These are phyloP conservation scores for Marasmius fiardii DNA, from an alignment of 1,284 basidiomycete species.

Conservation along the genomic window DNA sequence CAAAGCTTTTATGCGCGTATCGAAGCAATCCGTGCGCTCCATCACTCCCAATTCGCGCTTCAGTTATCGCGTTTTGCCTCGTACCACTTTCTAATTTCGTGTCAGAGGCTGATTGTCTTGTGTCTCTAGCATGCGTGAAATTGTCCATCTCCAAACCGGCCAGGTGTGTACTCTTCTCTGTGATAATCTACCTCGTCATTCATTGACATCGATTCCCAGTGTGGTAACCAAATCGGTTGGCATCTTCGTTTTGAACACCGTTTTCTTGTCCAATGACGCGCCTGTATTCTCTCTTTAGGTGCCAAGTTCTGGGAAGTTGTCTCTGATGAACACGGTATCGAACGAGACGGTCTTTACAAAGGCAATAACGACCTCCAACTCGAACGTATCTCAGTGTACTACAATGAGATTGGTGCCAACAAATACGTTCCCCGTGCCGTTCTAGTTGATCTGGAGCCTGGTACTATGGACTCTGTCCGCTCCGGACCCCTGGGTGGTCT, in stretches of 20 bases:
- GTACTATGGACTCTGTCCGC: conserved; percentile 95
- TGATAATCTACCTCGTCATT: conserved; percentile 15
- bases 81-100: conserved; percentile 8
- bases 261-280: conserved; percentile 15
- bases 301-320: conserved; percentile 99
- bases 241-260: conserved; percentile 21
- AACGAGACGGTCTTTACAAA: conserved; percentile 88
- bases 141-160: conserved; percentile 95
- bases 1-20: conserved; percentile 28
- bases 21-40: conserved; percentile 1
- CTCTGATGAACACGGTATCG: conserved; percentile 97
- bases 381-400: conserved; percentile 96
- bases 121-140: conserved; percentile 84
- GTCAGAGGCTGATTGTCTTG: conserved; percentile 18
- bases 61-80: neutral
- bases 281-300: conserved; percentile 44
- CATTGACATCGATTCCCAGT: conserved; percentile 45
- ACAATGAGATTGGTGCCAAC: conserved; percentile 86
- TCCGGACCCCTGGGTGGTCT: conserved; percentile 81
- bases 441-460: conserved; percentile 93
- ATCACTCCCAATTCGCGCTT: conserved; percentile 6
- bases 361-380: conserved; percentile 95
- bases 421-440: conserved; percentile 98
- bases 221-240: conserved; percentile 96
- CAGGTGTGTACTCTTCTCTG: conserved; percentile 55